Evolutionary conservation across 345 rosid species (phyloP), one percentile per base, ranked within the genome.

Genomic region (Crucihimalaya himalaica): DNA sequence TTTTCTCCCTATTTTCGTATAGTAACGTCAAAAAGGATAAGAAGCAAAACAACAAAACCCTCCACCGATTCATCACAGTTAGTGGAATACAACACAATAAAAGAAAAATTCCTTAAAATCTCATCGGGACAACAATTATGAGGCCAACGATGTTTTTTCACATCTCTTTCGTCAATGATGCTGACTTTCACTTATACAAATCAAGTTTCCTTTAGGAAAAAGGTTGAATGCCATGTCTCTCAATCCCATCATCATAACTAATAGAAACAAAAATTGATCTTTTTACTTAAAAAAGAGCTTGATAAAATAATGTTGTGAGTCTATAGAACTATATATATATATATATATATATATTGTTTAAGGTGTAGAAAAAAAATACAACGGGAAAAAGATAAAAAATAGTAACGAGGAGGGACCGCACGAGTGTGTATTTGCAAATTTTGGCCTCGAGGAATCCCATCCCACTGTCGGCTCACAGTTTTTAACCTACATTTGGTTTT

Each of bases 391-490:
- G 43, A 74, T 66, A 66, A 57, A 66, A 37, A 35, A 48, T 47
- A 66, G 72, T 66, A 66, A 66, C 54, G 27, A 74, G 69, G 61
- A 74, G 72, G 72, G 72, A 66, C 72, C 61, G 78, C 78, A 74
- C 78, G 78, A 74, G 61, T 74, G 61, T 74, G 73, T 43, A 20
- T 58, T 7, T 35, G 78, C 67, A n/a, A n/a, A n/a, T 14, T 62
- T 20, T 72, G 34, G 45, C 54, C 32, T 72, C 35, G 68, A 57
- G 53, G 78, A 58, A 47, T 74, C 67, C 53, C 61, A 58, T 58
- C 54, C 61, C 61, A 58, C 50, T 74, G 78, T 74, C 73, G 72
- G 78, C 67, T 66, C 72, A 58, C 20, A 48, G 46, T 27, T 57
- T 66, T 57, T 66, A 28, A 58, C 54, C 73, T 50, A 58, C 67